phyloP scores from a whole-genome alignment of 2,329 filamentous ascomycete species.

The Blumeriella jaapii region DNA sequence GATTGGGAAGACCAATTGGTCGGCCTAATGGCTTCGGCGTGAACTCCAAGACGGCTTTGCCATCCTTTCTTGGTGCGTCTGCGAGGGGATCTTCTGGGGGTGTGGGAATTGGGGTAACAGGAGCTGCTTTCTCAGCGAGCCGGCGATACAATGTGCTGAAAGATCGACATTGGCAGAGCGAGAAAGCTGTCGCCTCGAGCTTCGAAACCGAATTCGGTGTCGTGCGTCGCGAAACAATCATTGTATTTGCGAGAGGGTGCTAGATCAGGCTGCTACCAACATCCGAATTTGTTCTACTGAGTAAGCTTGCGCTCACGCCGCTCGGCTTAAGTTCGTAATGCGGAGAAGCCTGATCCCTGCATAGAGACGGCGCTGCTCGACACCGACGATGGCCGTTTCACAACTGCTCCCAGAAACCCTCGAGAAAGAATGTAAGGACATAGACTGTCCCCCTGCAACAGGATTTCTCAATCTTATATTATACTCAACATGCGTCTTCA shows the following conservation, averaged over 20 bases:
- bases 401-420: too few relatives aligned
- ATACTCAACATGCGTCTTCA: constrained; percentile 41
- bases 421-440: constrained; percentile 12
- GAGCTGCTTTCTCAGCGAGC: constrained; percentile 24
- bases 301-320: too few relatives aligned
- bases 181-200: constrained; percentile 31
- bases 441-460: constrained; percentile 4
- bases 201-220: constrained; percentile 11
- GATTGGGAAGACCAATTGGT: constrained; percentile 70
- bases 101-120: constrained; percentile 7
- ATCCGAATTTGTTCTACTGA: too few relatives aligned
- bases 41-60: constrained; percentile 42
- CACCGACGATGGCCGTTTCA: not conserved
- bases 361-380: too few relatives aligned
- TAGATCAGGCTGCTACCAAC: not conserved
- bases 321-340: too few relatives aligned
- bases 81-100: constrained; percentile 36
- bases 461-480: constrained; percentile 4
- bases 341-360: constrained; percentile 1
- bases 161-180: constrained; percentile 40
- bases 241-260: too few relatives aligned
- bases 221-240: constrained; percentile 20
- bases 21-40: constrained; percentile 49
- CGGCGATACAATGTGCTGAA: constrained; percentile 36
- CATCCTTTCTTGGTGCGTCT: constrained; percentile 48